A percentile compares a stretch with the other conserved stretches of the same genome.
Evolutionary conservation across 1,284 basidiomycete genomes (phyloP).

Genomic region (Lentinus polychrous): DNA sequence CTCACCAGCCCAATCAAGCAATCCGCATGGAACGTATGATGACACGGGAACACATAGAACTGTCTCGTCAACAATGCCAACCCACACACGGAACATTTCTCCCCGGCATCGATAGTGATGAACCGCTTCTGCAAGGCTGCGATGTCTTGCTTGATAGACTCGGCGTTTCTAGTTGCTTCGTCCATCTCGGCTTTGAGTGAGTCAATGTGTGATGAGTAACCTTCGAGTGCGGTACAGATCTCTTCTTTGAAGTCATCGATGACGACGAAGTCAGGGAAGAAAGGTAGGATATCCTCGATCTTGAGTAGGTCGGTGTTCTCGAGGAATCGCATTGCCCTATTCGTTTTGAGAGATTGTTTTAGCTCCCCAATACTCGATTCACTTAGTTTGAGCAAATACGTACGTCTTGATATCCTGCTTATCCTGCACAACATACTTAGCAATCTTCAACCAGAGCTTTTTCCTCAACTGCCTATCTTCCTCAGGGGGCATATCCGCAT

Average conservation of each 20-base stretch:
- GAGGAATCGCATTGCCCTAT: conserved; percentile 92
- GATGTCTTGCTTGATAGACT: conserved; percentile 92
- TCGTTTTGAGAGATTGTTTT: background rate
- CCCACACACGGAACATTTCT: conserved; percentile 81
- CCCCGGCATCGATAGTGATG: conserved; percentile 84
- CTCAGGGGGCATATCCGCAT: conserved; percentile 83
- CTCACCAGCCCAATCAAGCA: conserved; percentile 87
- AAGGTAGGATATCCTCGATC: conserved; percentile 97
- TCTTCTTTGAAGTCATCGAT: conserved; percentile 99
- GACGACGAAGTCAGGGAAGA: conserved; percentile 99
- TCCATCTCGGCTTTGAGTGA: conserved; percentile 93
- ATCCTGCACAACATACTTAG: conserved; percentile 94
- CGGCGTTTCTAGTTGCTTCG: conserved; percentile 86
- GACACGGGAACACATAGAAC: conserved; percentile 98
- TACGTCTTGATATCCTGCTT: conserved; percentile 97
- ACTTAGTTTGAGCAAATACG: conserved; percentile 25
- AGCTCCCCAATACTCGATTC: conserved; percentile 2
- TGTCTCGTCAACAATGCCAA: conserved; percentile 77
- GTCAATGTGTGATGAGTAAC: conserved; percentile 90
- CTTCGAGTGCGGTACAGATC: conserved; percentile 93
- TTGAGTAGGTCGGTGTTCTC: conserved; percentile 92
- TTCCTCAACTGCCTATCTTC: conserved; percentile 84
- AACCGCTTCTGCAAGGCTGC: conserved; percentile 84
- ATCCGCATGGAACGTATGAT: conserved; percentile 93
- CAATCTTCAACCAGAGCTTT: conserved; percentile 97